phyloP scores from a whole-genome alignment of 129 eudicot species.

The Centella asiatica region DNA sequence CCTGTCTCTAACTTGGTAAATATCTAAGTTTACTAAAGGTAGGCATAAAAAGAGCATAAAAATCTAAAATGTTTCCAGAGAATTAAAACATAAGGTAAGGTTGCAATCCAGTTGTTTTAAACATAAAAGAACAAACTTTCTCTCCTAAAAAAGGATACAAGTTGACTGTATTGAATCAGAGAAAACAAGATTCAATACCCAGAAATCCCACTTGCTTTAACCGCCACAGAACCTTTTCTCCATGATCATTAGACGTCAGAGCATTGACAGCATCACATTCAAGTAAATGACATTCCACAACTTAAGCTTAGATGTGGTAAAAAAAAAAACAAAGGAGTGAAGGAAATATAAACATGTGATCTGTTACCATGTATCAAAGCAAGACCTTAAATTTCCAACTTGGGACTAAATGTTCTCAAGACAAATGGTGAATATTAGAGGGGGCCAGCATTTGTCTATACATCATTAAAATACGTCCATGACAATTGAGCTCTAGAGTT shows the following conservation, averaged over 20 bases:
- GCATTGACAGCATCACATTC: not conserved
- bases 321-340: not conserved
- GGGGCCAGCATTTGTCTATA: too few relatives aligned
- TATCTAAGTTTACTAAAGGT: not conserved
- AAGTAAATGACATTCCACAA: not conserved
- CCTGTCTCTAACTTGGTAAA: not conserved
- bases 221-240: not conserved
- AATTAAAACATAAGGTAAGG: slow-evolving; percentile 1
- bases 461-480: not conserved
- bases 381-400: too few relatives aligned
- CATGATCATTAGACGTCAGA: not conserved
- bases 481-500: not conserved
- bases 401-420: too few relatives aligned
- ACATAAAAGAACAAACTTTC: not conserved
- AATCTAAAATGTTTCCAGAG: not conserved
- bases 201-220: slow-evolving; percentile 1
- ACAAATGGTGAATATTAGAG: too few relatives aligned
- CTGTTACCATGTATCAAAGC: too few relatives aligned
- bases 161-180: slow-evolving; percentile 2
- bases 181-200: not conserved
- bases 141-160: not conserved
- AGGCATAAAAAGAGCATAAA: not conserved
- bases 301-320: not conserved
- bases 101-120: slow-evolving; percentile 2
- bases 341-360: too few relatives aligned